Percentiles rank a stretch among this genome's conserved stretches.
These are phyloP conservation scores for Xylaria polymorpha DNA, from an alignment of 2,329 filamentous ascomycete genomes.

Conservation along the genomic window DNA sequence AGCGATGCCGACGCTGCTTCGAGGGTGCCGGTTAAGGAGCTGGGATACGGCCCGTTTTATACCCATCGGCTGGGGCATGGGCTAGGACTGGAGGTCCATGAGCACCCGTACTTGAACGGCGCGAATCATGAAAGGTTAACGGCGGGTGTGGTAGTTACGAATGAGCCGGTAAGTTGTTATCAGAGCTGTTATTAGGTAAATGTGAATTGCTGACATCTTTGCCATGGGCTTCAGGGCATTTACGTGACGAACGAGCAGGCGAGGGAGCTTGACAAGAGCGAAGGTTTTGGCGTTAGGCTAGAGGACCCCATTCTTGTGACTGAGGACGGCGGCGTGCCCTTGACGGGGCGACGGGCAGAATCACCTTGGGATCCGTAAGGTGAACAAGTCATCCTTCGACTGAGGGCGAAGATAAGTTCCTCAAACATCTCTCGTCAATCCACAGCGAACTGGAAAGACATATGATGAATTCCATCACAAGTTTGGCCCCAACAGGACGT, in stretches of 20 bases:
- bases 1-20: conserved; percentile 48
- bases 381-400: too few species aligned
- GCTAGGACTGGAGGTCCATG: conserved; percentile 47
- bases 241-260: conserved; percentile 50
- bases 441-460: too few species aligned
- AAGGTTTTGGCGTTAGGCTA: conserved; percentile 47
- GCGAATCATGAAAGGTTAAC: conserved; percentile 47
- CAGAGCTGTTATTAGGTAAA: too few species aligned
- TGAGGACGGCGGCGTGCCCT: conserved; percentile 44
- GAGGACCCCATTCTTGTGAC: conserved; percentile 49
- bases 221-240: conserved; percentile 40
- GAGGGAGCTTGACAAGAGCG: conserved; percentile 39
- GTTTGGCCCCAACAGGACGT: too few species aligned
- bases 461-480: too few species aligned
- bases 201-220: background rate
- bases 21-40: conserved; percentile 41
- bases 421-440: too few species aligned
- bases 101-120: conserved; percentile 49
- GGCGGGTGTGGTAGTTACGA: conserved; percentile 45
- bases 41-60: conserved; percentile 46
- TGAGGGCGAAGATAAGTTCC: too few species aligned
- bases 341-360: conserved; percentile 46
- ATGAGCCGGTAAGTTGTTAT: conserved; percentile 45
- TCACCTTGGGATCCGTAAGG: conserved; percentile 47
- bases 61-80: conserved; percentile 49